A percentile compares a stretch with the other conserved stretches of the same genome.
These are phyloP conservation scores for Exophiala lecanii-corni DNA, from an alignment of 2,329 filamentous ascomycete species.

Conservation along the genomic window DNA sequence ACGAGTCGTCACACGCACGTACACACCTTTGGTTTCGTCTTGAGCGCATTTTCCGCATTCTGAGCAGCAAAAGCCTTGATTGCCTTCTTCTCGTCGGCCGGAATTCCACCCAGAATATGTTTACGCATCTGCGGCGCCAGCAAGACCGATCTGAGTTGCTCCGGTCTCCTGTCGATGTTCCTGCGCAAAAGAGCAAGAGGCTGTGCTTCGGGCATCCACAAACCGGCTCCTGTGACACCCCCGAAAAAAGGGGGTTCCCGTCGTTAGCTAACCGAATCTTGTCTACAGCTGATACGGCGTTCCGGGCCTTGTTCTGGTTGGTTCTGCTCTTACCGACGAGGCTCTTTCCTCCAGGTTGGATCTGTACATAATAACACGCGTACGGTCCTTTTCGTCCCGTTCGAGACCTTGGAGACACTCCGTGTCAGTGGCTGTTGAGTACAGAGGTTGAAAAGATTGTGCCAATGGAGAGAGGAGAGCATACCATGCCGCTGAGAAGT, in stretches of 20 bases:
- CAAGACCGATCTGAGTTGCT: constrained; percentile 64
- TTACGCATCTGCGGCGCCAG: constrained; percentile 56
- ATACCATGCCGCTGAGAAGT: constrained; percentile 78
- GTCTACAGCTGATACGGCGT: no score
- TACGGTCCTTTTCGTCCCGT: constrained; percentile 84
- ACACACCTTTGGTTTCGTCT: constrained; percentile 77
- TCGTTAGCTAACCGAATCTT: no score
- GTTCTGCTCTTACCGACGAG: constrained; percentile 72
- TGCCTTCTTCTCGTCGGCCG: constrained; percentile 54
- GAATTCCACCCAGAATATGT: constrained; percentile 58
- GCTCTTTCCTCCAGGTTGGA: constrained; percentile 62
- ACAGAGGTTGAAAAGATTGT: constrained; percentile 7
- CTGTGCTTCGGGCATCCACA: constrained; percentile 71
- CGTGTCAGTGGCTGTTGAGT: background rate
- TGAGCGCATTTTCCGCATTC: constrained; percentile 72
- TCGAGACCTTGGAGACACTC: constrained; percentile 65
- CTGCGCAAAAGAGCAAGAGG: constrained; percentile 64
- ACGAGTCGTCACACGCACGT: no score
- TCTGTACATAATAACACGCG: constrained; percentile 82
- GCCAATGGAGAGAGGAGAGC: no score
- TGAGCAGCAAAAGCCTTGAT: constrained; percentile 65
- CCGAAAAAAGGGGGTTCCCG: no score
- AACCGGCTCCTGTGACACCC: constrained; percentile 58
- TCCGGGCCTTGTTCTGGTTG: no score
- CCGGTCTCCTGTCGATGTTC: constrained; percentile 69